These are phyloP conservation scores for Penicillium nordicum DNA, from an alignment of 2,329 filamentous ascomycete genomes.

Conservation along the genomic window DNA sequence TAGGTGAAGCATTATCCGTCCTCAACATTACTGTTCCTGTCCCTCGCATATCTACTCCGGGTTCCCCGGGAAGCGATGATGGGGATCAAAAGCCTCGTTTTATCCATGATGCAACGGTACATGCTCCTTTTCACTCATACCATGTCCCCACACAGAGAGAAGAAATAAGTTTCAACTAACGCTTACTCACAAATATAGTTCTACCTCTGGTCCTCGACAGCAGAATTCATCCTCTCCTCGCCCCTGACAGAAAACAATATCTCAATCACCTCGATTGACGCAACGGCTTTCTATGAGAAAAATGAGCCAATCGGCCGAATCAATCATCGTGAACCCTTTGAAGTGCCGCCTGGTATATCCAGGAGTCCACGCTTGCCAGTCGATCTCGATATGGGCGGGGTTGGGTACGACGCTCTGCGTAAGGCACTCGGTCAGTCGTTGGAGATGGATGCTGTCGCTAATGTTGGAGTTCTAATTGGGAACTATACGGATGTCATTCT, in stretches of 20 bases:
- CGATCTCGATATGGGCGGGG: conserved; percentile 68
- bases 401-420: conserved; percentile 78
- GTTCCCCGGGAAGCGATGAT: conserved; percentile 42
- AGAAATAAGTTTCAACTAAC: background rate
- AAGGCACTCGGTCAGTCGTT: conserved; percentile 76
- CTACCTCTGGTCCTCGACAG: conserved; percentile 81
- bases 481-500: conserved; percentile 70
- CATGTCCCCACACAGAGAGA: background rate
- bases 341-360: conserved; percentile 70
- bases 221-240: conserved; percentile 77
- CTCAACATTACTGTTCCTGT: conserved; percentile 70
- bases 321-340: conserved; percentile 68
- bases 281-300: conserved; percentile 80
- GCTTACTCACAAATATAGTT: conserved; percentile 43
- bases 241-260: conserved; percentile 71
- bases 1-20: conserved; percentile 69
- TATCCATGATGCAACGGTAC: conserved; percentile 72
- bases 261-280: conserved; percentile 75
- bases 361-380: conserved; percentile 76
- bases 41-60: conserved; percentile 62
- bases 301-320: conserved; percentile 76
- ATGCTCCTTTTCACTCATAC: conserved; percentile 20
- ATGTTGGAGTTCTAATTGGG: conserved; percentile 71
- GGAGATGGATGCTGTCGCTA: conserved; percentile 73
- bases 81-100: conserved; percentile 58